Evolutionary conservation across 768 basidiomycete genomes (phyloP).

Genomic region (Exsudoporus frostii): DNA sequence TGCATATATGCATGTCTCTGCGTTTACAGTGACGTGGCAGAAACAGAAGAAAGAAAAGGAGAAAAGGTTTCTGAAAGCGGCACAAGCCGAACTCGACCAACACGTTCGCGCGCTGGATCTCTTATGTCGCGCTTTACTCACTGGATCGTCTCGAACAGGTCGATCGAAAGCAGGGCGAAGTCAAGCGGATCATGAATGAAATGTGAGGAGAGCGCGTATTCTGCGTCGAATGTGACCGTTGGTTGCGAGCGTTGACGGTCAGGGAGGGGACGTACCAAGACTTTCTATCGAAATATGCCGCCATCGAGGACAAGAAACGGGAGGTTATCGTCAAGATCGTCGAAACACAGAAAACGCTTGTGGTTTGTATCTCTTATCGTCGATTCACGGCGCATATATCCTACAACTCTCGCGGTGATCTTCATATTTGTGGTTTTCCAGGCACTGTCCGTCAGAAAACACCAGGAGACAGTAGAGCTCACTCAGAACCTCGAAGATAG

Average conservation of each 20-base stretch:
- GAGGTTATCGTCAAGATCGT: conserved; percentile 24
- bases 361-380: conserved; percentile 17
- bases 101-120: conserved; percentile 11
- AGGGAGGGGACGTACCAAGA: conserved; percentile 28
- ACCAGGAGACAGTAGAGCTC: conserved; percentile 24
- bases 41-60: conserved; percentile 29
- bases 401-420: too few relatives aligned
- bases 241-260: not conserved
- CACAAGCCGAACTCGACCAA: conserved; percentile 25
- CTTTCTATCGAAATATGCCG: conserved; percentile 23
- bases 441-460: conserved; percentile 27
- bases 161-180: conserved; percentile 16
- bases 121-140: not conserved
- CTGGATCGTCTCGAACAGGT: conserved; percentile 12
- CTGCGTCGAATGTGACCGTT: not conserved
- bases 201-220: conserved; percentile 23
- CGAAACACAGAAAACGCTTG: conserved; percentile 22
- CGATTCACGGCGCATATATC: not conserved
- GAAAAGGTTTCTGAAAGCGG: conserved; percentile 18
- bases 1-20: not conserved
- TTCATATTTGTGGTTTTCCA: not conserved
- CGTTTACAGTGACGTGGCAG: conserved; percentile 29
- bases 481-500: conserved; percentile 22
- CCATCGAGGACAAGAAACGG: conserved; percentile 28
- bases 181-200: conserved; percentile 16